Evolutionary conservation across 345 rosid genomes (phyloP), one percentile per base, ranked within the genome.

Genomic region (Populus deltoides): DNA sequence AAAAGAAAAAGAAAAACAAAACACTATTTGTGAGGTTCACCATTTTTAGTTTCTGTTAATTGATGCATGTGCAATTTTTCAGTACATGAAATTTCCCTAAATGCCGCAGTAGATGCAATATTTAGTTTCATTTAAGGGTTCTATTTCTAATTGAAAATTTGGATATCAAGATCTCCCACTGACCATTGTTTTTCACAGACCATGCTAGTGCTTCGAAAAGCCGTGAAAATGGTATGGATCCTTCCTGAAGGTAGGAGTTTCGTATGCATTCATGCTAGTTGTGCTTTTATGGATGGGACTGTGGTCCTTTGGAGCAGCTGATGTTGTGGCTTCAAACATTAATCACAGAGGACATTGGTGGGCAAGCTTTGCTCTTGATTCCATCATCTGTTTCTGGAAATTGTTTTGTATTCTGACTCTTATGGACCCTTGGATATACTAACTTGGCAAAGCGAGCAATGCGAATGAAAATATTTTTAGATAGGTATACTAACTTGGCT

Each of bases 221-320:
- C 98, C 29, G 87, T 92, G 75, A 91, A 92, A 83, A 81, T 96
- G 90, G 93, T 96, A 16, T 89, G 97, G 97, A 89, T 90, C 33
- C 97, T 96, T 86, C 99, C 94, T 77, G 93, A 91, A 84, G 98
- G n/a, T 90, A 45, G n/a, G 94, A 86, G 88, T 96, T 65, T 94
- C 98, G 1, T 90, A 87, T 88, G 88, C 88, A 63, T 96, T 96
- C 85, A 93, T 92, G 84, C 71, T 88, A 24, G 81, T 90, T 43
- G 87, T 93, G 92, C 93, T 93, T 85, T 78, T 90, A 68, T 93
- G 99, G 99, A 92, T 93, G 96, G 89, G 78, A 75, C 75, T 95
- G 70, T 93, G 98, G 97, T 92, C 98, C 73, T 92, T 92, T 74
- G 94, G 99, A 72, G 96, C 89, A 57, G 88, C 97, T 77, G 98